Evolutionary conservation across 305 asterid genomes (phyloP), one percentile per base, ranked within the genome.

Genomic region (Fraxinus latifolia): DNA sequence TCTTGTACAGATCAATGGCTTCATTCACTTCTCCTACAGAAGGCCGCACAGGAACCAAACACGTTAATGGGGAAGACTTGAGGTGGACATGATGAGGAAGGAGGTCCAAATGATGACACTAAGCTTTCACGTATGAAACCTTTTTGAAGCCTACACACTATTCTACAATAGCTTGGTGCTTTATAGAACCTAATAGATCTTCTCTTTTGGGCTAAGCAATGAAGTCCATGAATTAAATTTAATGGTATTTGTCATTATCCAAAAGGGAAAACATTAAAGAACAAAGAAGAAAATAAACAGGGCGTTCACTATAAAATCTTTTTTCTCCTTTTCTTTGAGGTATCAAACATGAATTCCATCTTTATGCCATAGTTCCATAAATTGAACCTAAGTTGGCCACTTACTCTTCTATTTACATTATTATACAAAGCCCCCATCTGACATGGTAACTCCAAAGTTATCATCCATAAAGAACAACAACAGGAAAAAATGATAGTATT

Each of bases 1-100:
- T 89, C 82, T 82, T 91, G 85, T 95, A 95, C 58, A 95, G 90
- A 83, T 89, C 90, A 81, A 95, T 92, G 86, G 97, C 99, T 83
- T 91, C 93, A 85, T 91, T 85, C 79, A 87, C 91, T 68, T 88
- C 85, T 80, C 99, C 99, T 95, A 87, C 77, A 79, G 80, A 78
- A 55, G 76, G 50, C 32, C 79, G 42, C 58, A 42, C 34, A 67
- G 34, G 73, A 65, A 25, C 36, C 0, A 5, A 23, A 65, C 36
- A 76, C 42, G 34, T n/a, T 80, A 39, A 77, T 17, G 17, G 39
- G 60, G 25, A 27, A 76, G 47, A 76, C 0, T 8, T 1, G 42
- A 34, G 74, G 53, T 58, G 19, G 55, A 81, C 50, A 74, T 50
- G 58, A 79, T 37, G 47, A 33, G 67, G 77, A 44, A 60, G 81